Conservation (phyloP, 805 yeast genomes). For the Yarrowia osloensis region DNA sequence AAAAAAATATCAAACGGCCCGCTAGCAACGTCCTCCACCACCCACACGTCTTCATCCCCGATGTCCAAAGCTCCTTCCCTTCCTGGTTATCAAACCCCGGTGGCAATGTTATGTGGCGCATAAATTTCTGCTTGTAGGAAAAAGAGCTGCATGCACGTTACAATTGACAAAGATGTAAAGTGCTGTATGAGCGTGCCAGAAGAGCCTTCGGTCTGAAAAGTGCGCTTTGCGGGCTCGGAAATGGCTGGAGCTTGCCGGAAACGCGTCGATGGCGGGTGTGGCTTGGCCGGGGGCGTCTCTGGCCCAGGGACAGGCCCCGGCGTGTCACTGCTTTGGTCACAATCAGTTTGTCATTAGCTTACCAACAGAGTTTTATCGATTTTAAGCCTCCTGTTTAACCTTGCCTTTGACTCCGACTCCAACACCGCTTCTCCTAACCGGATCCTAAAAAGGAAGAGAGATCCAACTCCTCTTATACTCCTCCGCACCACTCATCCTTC, state of each 20-base stretch:
- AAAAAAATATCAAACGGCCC: no score
- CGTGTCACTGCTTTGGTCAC: neutral
- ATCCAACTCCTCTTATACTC: neutral
- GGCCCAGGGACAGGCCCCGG: neutral
- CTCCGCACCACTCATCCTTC: neutral
- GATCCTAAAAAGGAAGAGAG: neutral
- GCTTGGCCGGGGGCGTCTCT: neutral
- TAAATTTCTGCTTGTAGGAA: neutral
- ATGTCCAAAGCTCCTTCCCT: neutral
- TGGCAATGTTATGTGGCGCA: conserved; percentile 12
- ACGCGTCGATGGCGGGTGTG: neutral
- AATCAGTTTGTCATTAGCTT: conserved; percentile 2
- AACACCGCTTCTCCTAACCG: neutral
- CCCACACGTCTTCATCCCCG: neutral
- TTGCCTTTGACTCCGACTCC: neutral
- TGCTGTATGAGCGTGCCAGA: neutral
- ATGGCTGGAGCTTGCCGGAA: neutral
- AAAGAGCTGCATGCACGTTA: neutral
- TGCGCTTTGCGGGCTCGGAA: neutral
- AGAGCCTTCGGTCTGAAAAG: neutral
- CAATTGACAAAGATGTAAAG: neutral
- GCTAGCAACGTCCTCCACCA: neutral
- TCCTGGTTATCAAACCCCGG: neutral
- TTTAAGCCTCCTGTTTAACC: conserved; percentile 16
- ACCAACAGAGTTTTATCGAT: conserved; percentile 12